Evolutionary conservation across 2,329 filamentous ascomycete species (phyloP).

Genomic region (Penicillium sp.): DNA sequence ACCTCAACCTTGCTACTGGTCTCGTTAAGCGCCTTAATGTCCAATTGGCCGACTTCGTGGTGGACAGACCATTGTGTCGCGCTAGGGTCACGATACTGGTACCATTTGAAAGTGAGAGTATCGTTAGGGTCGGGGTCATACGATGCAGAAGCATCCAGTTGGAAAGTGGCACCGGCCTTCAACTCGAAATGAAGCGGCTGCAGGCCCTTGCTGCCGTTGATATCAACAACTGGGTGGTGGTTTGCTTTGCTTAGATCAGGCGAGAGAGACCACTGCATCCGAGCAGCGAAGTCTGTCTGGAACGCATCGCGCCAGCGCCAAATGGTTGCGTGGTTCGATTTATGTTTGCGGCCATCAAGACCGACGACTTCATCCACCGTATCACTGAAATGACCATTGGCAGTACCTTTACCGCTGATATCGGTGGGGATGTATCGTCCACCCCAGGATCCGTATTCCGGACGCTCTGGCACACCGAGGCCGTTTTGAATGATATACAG

Average conservation of each 20-base stretch:
- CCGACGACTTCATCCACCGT: slow-evolving; percentile 41
- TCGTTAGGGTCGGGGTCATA: slow-evolving; percentile 28
- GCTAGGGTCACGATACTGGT: slow-evolving; percentile 29
- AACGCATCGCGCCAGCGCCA: slow-evolving; percentile 60
- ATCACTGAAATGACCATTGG: slow-evolving; percentile 36
- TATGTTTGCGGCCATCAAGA: slow-evolving; percentile 33
- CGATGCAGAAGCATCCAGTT: slow-evolving; percentile 26
- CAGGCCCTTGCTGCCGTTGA: slow-evolving; percentile 19
- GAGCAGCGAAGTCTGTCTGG: slow-evolving; percentile 56
- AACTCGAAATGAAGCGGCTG: slow-evolving; percentile 20
- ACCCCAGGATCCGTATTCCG: slow-evolving; percentile 50
- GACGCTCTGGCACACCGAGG: slow-evolving; percentile 42
- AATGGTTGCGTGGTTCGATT: slow-evolving; percentile 53
- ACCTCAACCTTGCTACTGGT: slow-evolving; percentile 16
- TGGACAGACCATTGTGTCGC: slow-evolving; percentile 19
- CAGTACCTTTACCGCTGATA: slow-evolving; percentile 23
- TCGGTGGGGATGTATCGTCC: slow-evolving; percentile 41
- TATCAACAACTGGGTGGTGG: slow-evolving; percentile 24
- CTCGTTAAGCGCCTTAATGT: slow-evolving; percentile 17
- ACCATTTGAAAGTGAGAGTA: slow-evolving; percentile 27
- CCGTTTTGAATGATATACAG: slow-evolving; percentile 50
- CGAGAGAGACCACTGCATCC: slow-evolving; percentile 52
- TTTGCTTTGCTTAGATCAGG: slow-evolving; percentile 23
- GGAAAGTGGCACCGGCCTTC: slow-evolving; percentile 21
- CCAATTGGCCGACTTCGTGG: slow-evolving; percentile 19